A percentile compares a stretch with the other conserved stretches of the same genome.
phyloP scores from a whole-genome alignment of 805 yeast species.

The Ogataea paraovalis region DNA sequence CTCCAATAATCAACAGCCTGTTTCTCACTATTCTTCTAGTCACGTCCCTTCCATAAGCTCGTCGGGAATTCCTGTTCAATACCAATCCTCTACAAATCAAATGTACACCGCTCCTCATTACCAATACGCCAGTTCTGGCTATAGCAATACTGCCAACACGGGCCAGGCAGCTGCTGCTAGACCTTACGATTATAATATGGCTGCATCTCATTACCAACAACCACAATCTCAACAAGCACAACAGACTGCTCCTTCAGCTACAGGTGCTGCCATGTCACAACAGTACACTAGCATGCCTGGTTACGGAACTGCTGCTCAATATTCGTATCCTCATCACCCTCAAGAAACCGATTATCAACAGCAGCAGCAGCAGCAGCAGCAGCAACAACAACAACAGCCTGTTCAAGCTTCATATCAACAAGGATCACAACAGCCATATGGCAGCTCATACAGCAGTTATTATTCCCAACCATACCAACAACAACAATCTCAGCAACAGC shows the following conservation, averaged over 20 bases:
- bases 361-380: not conserved
- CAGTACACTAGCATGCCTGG: slow-evolving; percentile 1
- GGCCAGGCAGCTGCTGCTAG: slow-evolving; percentile 7
- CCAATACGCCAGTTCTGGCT: slow-evolving; percentile 18
- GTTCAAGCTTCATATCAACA: slow-evolving; percentile 17
- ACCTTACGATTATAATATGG: slow-evolving; percentile 18
- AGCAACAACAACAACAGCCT: slow-evolving; percentile 13
- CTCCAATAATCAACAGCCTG: slow-evolving; percentile 7
- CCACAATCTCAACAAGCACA: slow-evolving; percentile 5
- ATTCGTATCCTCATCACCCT: slow-evolving; percentile 19
- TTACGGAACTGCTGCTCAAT: slow-evolving; percentile 13
- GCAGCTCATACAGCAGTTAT: slow-evolving; percentile 12
- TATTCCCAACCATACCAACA: slow-evolving; percentile 17
- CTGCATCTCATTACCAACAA: slow-evolving; percentile 10
- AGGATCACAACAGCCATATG: slow-evolving; percentile 14
- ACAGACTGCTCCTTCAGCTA: slow-evolving; percentile 8
- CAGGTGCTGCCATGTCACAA: slow-evolving; percentile 2
- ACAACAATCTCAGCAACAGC: slow-evolving; percentile 17
- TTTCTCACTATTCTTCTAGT: slow-evolving; percentile 12
- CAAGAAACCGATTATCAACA: slow-evolving; percentile 18
- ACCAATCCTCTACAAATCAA: slow-evolving; percentile 9
- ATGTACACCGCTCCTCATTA: slow-evolving; percentile 20
- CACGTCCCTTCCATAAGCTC: slow-evolving; percentile 14
- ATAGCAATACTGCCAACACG: slow-evolving; percentile 12
- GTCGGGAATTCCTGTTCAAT: slow-evolving; percentile 13